phyloP scores from a whole-genome alignment of 257 asterid genomes.

The Cruciata laevipes region DNA sequence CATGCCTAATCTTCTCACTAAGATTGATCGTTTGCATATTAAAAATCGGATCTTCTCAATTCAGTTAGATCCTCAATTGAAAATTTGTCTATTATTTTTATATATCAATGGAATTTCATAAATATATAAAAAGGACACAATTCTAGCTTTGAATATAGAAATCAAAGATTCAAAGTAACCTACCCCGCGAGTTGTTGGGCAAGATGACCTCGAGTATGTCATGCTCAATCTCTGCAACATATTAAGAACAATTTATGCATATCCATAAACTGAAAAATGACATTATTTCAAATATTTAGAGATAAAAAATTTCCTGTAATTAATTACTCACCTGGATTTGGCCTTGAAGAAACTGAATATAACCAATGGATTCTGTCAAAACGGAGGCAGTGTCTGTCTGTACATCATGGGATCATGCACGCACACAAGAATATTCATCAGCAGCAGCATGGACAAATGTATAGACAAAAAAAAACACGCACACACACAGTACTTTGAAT shows the following conservation, averaged over 20 bases:
- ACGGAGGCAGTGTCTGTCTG: slow-evolving; percentile 40
- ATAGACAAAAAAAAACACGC: not conserved
- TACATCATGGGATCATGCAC: slow-evolving; percentile 8
- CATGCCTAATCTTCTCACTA: too few relatives aligned
- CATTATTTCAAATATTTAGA: too few relatives aligned
- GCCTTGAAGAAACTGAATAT: slow-evolving; percentile 31
- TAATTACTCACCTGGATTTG: slow-evolving; percentile 22
- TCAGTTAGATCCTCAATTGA: too few relatives aligned
- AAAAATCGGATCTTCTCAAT: too few relatives aligned
- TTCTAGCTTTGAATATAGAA: not conserved
- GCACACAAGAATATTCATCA: slow-evolving; percentile 7
- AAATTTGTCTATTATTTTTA: too few relatives aligned
- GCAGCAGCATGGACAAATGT: slow-evolving; percentile 16
- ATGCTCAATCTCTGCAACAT: slow-evolving; percentile 26
- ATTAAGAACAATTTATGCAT: too few relatives aligned
- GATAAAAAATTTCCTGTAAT: too few relatives aligned
- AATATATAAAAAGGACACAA: not conserved
- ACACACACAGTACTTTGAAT: not conserved
- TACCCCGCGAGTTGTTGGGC: slow-evolving; percentile 15
- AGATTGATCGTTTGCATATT: too few relatives aligned
- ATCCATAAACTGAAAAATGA: too few relatives aligned
- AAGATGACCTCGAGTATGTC: slow-evolving; percentile 18
- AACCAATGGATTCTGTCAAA: slow-evolving; percentile 33
- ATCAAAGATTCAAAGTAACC: not conserved
- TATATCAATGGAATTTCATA: too few relatives aligned